Evolutionary conservation across 257 asterid genomes (phyloP), one percentile per base, ranked within the genome.

Genomic region (Striga asiatica): DNA sequence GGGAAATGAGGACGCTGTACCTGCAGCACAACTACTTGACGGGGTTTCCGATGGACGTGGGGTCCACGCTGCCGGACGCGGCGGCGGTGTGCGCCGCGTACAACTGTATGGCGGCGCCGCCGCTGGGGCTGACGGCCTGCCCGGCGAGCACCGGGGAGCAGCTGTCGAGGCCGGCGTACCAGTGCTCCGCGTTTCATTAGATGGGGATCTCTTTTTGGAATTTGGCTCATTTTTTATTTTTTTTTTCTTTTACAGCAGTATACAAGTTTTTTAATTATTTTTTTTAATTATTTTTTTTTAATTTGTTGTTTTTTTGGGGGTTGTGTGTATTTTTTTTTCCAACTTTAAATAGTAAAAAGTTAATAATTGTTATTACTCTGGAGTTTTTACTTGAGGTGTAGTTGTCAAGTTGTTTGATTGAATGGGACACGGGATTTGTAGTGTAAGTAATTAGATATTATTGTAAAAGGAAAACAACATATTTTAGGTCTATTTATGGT

Each of bases 1-100:
- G 92, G 2, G 49, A 50, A 45, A 83, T 75, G 50, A 79, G 52
- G 47, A 83, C 94, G 14, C 24, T 86, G 38, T 86, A 83, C 55
- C 54, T 86, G 31, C 96, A 86, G 71, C 96, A 86, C 56, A 86
- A 86, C 29, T 86, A 73, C 58, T 3, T 86, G 0, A 75, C 77
- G 51, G 82, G 74, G 0, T 83, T 83, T 58, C 81, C 92, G 19
- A 7, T 79, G 47, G 67, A 43, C 2, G 71, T 59, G 31, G 80
- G 75, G 29, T 42, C 77, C 50, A 22, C 59, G 1, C 34, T 81
- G 45, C 92, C 92, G 2, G 89, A 76, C 50, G 54, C 83, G 3
- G 81, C 78, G 24, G 80, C 86, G 2, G 61, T 86, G 21, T 86
- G 96, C 75, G 71, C 72, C 8, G 67, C 88, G 0, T 86, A 78